Evolutionary conservation across 169 alveolate species (phyloP), one percentile per base, ranked within the genome.

Genomic region (Cryptosporidium muris): DNA sequence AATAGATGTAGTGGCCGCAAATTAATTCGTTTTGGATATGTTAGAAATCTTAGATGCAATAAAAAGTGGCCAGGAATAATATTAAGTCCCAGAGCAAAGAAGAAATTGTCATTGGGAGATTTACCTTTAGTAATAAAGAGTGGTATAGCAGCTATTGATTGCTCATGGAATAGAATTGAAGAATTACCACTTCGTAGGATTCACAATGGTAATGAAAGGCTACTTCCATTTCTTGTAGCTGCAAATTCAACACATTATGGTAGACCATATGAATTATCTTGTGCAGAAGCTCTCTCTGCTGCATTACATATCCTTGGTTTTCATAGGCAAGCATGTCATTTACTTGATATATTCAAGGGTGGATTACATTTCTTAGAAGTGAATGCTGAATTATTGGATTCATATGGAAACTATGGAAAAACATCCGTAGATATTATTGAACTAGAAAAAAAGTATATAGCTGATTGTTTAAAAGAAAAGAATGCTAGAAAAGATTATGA

Each of bases 211-310:
- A 90, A 92, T 42, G 92, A 89, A 51, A 64, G 95, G 14, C 64
- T 92, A 62, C 89, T 96, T 14, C 99, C 99, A 11, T 95, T 92
- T 63, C 82, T 95, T 88, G 91, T 96, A 12, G 99, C 99, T 8
- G 97, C 98, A 1, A 97, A 97, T 60, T 97, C 99, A 5, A 94
- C 97, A 1, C 98, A 97, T 88, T 97, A 95, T 88, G 99, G 99
- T 8, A 94, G 95, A 51, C 97, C 98, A 8, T 92, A 85, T 64
- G 96, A 95, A 91, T 93, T 97, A 67, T 93, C 95, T 42, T 97
- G 99, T 88, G 98, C 96, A 6, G 99, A 97, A 80, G 99, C 99
- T 0, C 89, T 96, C 45, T 96, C 98, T n/a, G 98, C 97, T 3
- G 94, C 95, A 48, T 92, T 97, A 64, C 89, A 81, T 66, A 90